Base-by-base conservation (phyloP, 2,329 filamentous ascomycete genomes). In the Phoma herbarum region DNA sequence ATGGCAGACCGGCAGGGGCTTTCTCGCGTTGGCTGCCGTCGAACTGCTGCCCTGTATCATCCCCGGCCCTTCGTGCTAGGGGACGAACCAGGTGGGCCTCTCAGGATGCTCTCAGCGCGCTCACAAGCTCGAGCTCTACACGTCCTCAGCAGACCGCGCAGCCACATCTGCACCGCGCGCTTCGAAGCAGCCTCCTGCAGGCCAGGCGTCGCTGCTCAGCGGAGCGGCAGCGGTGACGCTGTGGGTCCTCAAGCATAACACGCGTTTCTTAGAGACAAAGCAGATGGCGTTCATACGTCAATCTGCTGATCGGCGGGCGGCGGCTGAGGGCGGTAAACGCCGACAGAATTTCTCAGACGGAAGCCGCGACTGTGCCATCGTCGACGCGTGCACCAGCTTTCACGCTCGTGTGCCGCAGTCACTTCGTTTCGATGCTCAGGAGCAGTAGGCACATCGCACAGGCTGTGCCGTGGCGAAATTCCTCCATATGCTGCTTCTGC, bases 391-490 rank as follows among this genome's bases (percentile, higher is more conserved):
- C 57, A 16, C 53, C 35, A 20, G 56, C 29, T 50, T 20, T 23
- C 20, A 33, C 45, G 26, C 41, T 46, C 39, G 29, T 14, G n/a
- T 5, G n/a, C 20, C 29, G 29, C 35, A 23, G 28, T 26, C 28
- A 29, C 39, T 22, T 33, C n/a, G 43, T 52, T 58, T 49, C 60
- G 23, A 75, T 75, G 73, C 70, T 73, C 55, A 63, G 64, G 51
- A 68, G 67, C 48, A 60, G 62, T 16, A 59, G 35, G 16, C 18
- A 39, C 26, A 42, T 73, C 51, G 57, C 64, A 25, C 64, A 53
- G 44, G 62, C 66, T 55, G 59, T 61, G 57, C 57, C 61, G 63
- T 63, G 60, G 65, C 65, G 51, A 39, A 58, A 44, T 16, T 31
- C 46, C 5, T 50, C 65, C 33, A 47, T 68, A 14, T 71, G 70